A percentile compares a stretch with the other conserved stretches of the same genome.
phyloP scores from a whole-genome alignment of 2,329 filamentous ascomycete genomes.

The Arachnomyces sp. region DNA sequence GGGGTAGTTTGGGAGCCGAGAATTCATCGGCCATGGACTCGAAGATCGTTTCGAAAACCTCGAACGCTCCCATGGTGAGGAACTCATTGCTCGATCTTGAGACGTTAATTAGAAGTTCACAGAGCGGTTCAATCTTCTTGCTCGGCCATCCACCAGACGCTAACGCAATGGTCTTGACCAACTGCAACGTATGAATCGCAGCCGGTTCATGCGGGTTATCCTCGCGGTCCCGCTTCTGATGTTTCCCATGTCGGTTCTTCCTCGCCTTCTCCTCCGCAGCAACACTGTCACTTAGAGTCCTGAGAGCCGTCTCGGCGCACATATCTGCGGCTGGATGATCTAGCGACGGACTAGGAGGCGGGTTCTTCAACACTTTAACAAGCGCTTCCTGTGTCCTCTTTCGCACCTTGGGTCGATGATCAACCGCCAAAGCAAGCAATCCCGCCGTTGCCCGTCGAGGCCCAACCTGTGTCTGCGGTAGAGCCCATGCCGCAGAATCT shows the following conservation, averaged over 20 bases:
- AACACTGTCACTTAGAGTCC: slow-evolving; percentile 65
- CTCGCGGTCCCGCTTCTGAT: slow-evolving; percentile 26
- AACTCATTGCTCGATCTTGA: slow-evolving; percentile 88
- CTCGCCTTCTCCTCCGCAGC: slow-evolving; percentile 62
- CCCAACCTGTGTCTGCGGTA: slow-evolving; percentile 73
- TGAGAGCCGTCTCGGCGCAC: slow-evolving; percentile 85
- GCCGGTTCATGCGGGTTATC: slow-evolving; percentile 62
- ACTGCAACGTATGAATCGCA: slow-evolving; percentile 83
- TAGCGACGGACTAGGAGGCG: slow-evolving; percentile 82
- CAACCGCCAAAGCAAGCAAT: slow-evolving; percentile 74
- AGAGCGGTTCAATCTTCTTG: slow-evolving; percentile 87
- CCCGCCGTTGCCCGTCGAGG: slow-evolving; percentile 82
- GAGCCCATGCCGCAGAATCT: slow-evolving; percentile 79
- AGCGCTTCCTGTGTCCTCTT: slow-evolving; percentile 89
- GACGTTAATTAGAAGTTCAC: slow-evolving; percentile 80
- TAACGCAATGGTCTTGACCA: slow-evolving; percentile 81
- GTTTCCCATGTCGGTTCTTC: slow-evolving; percentile 42
- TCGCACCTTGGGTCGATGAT: slow-evolving; percentile 84
- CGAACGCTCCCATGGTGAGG: slow-evolving; percentile 91
- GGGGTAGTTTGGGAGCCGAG: slow-evolving; percentile 80
- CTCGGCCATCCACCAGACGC: slow-evolving; percentile 93
- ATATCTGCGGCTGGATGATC: slow-evolving; percentile 95
- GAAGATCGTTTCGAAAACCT: slow-evolving; percentile 96
- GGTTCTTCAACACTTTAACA: slow-evolving; percentile 70
- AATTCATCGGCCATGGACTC: slow-evolving; percentile 81